A percentile compares a stretch with the other conserved stretches of the same genome.
Evolutionary conservation across 192 early-diverging fungal genomes (phyloP).

Genomic region (Umbelopsis sp.): DNA sequence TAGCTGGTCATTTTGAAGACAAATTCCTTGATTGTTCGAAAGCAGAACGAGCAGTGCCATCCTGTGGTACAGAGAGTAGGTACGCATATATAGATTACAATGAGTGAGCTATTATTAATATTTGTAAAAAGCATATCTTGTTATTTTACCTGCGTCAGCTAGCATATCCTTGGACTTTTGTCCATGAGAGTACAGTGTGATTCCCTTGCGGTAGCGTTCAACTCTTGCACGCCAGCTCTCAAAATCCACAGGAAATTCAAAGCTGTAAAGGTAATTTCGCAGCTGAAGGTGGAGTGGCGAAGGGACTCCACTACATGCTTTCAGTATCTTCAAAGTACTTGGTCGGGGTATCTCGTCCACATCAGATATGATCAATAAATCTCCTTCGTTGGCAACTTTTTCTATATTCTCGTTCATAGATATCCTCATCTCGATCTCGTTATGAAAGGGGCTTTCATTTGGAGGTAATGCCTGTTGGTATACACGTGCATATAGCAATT

Average conservation of each 20-base stretch:
- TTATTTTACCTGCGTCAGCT: slow-evolving; percentile 52
- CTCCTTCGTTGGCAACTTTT: slow-evolving; percentile 25
- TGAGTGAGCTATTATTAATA: no score
- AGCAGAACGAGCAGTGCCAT: slow-evolving; percentile 72
- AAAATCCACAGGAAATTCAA: slow-evolving; percentile 53
- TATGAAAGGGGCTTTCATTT: slow-evolving; percentile 47
- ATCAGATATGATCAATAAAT: slow-evolving; percentile 56
- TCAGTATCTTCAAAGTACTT: slow-evolving; percentile 46
- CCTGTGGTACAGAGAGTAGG: slow-evolving; percentile 16
- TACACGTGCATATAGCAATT: slow-evolving; percentile 48
- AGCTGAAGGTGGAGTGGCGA: slow-evolving; percentile 50
- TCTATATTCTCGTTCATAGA: slow-evolving; percentile 42
- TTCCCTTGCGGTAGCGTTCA: slow-evolving; percentile 31
- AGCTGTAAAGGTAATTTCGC: slow-evolving; percentile 61
- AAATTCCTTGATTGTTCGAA: slow-evolving; percentile 54
- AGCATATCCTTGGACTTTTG: slow-evolving; percentile 41
- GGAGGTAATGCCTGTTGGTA: slow-evolving; percentile 25
- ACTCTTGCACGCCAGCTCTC: slow-evolving; percentile 51
- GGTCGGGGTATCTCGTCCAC: slow-evolving; percentile 59
- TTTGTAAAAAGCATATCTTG: background rate
- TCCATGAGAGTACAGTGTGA: slow-evolving; percentile 36
- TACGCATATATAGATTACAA: no score
- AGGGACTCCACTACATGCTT: slow-evolving; percentile 50
- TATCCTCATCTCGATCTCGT: slow-evolving; percentile 46
- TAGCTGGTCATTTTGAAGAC: slow-evolving; percentile 66